Evolutionary conservation across 495 filamentous ascomycete species (phyloP).

Genomic region (Neurospora africana): DNA sequence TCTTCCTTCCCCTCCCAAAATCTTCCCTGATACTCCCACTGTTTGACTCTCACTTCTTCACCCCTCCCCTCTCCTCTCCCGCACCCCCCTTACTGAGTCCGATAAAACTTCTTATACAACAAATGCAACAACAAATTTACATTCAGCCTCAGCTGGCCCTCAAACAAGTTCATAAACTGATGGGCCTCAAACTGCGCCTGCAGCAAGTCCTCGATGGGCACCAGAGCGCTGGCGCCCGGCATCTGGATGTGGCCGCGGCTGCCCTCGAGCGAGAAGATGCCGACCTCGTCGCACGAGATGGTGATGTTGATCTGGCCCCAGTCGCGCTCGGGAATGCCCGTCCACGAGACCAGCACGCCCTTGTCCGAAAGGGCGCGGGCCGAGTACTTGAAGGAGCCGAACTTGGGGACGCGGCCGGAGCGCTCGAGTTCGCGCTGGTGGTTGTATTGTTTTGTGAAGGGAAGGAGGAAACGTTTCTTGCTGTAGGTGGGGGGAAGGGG

Average conservation of each 20-base stretch:
- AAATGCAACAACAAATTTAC: slow-evolving; percentile 93
- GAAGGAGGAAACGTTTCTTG: slow-evolving; percentile 88
- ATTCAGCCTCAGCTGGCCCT: slow-evolving; percentile 76
- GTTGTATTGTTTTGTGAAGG: slow-evolving; percentile 98
- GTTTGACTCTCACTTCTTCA: neutral
- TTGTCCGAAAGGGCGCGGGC: slow-evolving; percentile 83
- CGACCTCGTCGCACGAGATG: slow-evolving; percentile 88
- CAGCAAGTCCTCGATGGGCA: slow-evolving; percentile 86
- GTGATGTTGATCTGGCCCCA: slow-evolving; percentile 90
- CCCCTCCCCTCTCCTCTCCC: neutral
- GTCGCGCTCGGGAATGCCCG: slow-evolving; percentile 73
- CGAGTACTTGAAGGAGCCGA: slow-evolving; percentile 93
- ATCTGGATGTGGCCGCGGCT: slow-evolving; percentile 91
- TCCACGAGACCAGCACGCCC: slow-evolving; percentile 83
- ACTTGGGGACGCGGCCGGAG: slow-evolving; percentile 85
- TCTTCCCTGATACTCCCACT: neutral
- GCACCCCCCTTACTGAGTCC: slow-evolving; percentile 47
- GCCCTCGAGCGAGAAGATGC: slow-evolving; percentile 87
- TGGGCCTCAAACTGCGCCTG: slow-evolving; percentile 95
- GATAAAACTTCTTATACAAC: slow-evolving; percentile 96
- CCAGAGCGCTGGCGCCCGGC: slow-evolving; percentile 79
- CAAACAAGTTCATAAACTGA: slow-evolving; percentile 90
- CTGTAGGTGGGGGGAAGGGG: slow-evolving; percentile 18
- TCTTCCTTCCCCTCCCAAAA: neutral
- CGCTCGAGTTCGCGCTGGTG: slow-evolving; percentile 92